Evolutionary conservation across 257 asterid species (phyloP), one percentile per base, ranked within the genome.

Genomic region (Solanum arcanum): DNA sequence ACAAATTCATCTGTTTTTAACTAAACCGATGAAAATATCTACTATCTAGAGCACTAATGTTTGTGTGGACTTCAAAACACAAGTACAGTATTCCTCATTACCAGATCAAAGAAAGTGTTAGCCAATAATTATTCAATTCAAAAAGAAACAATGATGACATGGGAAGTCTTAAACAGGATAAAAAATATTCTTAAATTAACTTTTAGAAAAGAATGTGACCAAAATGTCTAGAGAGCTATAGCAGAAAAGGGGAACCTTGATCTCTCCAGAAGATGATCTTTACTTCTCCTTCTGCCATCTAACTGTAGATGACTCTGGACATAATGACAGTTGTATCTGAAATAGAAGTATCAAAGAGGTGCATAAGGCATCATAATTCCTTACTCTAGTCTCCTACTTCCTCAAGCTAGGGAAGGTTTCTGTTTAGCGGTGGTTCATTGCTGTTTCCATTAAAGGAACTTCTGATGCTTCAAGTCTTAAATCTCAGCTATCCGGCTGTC

Each of bases 241-340:
- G 59, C 39, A 66, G 84, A 56, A 83, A 90, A 83, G 56, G 14
- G 86, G 62, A 89, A 97, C 99, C 99, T 95, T 97, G 88, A 97
- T 87, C 89, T 89, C 96, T 89, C 99, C 99, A 29, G 98, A 89
- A 86, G 98, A 98, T 83, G 98, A 91, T 92, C 85, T 78, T 74
- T 91, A 93, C 90, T 93, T 84, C 60, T 92, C 95, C 92, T 94
- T 94, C 91, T 94, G 92, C 99, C 99, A 96, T 86, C 99, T 98
- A 89, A 93, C 94, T 81, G 96, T 92, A 86, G 97, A 91, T 86
- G 99, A 93, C 68, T 97, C 98, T 41, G 94, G 87, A 81, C 99
- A 98, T 89, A 97, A 92, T 69, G 93, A 86, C 88, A 97, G 97
- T 83, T 93, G 95, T 89, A 96, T 97, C 99, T 97, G 97, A 49